A percentile compares a stretch with the other conserved stretches of the same genome.
Evolutionary conservation across 2,329 filamentous ascomycete species (phyloP).

Genomic region (Didymella glomerata): DNA sequence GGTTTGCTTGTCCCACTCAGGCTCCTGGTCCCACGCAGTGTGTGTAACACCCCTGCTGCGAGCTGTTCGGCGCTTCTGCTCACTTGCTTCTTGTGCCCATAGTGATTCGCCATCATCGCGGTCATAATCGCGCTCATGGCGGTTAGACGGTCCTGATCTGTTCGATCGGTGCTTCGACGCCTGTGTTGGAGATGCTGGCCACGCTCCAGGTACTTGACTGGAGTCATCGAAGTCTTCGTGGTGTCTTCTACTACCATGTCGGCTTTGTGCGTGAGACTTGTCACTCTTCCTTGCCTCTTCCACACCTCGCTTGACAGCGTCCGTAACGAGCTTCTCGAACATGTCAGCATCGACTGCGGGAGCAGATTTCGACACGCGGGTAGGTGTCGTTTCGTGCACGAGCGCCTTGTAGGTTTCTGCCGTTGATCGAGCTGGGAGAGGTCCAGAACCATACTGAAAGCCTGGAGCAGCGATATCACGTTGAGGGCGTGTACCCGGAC

Average conservation of each 20-base stretch:
- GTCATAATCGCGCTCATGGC: neutral
- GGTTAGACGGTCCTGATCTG: neutral
- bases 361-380: neutral
- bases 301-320: slow-evolving; percentile 35
- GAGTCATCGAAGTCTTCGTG: slow-evolving; percentile 2
- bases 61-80: slow-evolving; percentile 11
- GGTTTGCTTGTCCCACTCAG: slow-evolving; percentile 22
- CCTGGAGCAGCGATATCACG: slow-evolving; percentile 20
- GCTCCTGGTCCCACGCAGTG: slow-evolving; percentile 24
- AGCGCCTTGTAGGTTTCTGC: slow-evolving; percentile 5
- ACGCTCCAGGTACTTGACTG: slow-evolving; percentile 36
- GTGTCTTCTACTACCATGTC: neutral
- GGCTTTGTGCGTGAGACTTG: neutral
- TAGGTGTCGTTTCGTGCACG: neutral
- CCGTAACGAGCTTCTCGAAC: slow-evolving; percentile 30
- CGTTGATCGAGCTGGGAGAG: slow-evolving; percentile 27
- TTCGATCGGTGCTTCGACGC: neutral
- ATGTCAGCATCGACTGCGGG: slow-evolving; percentile 24
- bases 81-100: slow-evolving; percentile 18
- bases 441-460: slow-evolving; percentile 42
- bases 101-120: neutral
- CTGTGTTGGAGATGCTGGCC: slow-evolving; percentile 32
- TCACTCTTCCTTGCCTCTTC: slow-evolving; percentile 27
- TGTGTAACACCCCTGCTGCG: slow-evolving; percentile 16
- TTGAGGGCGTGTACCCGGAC: slow-evolving; percentile 16